A percentile compares a stretch with the other conserved stretches of the same genome.
Conservation (phyloP, 176 grass and related monocot species). For the Avena insularis region DNA sequence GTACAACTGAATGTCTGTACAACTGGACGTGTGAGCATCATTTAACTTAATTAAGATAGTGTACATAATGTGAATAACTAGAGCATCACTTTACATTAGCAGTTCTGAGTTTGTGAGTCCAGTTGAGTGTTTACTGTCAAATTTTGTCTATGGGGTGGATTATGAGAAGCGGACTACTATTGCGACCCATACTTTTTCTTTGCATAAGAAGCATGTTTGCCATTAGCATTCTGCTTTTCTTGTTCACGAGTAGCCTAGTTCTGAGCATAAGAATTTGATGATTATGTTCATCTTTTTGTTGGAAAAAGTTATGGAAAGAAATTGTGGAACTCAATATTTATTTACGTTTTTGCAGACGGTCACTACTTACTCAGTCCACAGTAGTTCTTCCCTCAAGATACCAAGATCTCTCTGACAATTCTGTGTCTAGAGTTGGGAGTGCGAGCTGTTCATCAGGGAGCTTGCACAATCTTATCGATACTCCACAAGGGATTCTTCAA, state of each 20-base stretch:
- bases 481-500: conserved; percentile 50
- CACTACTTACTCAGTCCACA: conserved; percentile 81
- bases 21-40: neutral
- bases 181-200: neutral
- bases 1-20: neutral
- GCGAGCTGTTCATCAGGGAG: conserved; percentile 57
- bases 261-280: neutral
- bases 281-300: neutral
- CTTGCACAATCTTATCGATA: conserved; percentile 39
- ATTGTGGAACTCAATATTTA: conserved; percentile 4
- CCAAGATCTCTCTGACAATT: conserved; percentile 51
- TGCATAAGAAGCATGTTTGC: conserved; percentile 4
- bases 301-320: neutral
- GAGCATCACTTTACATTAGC: neutral
- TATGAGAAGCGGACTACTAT: conserved; percentile 12
- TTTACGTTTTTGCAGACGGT: conserved; percentile 64
- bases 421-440: conserved; percentile 59
- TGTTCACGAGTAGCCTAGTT: neutral
- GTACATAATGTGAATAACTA: neutral
- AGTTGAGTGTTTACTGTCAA: neutral
- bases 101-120: conserved; percentile 19
- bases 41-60: conserved; percentile 18
- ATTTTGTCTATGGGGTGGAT: conserved; percentile 2
- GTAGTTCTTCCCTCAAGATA: conserved; percentile 59
- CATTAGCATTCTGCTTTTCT: conserved; percentile 2